phyloP scores from a whole-genome alignment of 352 stramenopile genomes.

The Globisporangium acanthophoron region DNA sequence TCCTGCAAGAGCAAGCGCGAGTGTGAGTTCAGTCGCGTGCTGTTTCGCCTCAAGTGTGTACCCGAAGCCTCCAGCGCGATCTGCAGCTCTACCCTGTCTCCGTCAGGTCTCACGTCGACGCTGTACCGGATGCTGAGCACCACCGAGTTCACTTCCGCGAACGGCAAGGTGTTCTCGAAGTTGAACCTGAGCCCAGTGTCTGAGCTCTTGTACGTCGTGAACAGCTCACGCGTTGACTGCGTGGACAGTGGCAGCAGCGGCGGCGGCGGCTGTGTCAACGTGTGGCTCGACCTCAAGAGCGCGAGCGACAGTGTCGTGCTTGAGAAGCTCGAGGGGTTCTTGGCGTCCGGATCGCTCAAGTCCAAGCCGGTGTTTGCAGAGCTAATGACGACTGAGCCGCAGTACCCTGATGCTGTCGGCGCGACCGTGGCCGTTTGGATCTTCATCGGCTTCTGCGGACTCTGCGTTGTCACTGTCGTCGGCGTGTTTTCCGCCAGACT shows the following conservation, averaged over 20 bases:
- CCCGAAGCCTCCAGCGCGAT: constrained; percentile 16
- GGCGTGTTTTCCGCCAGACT: constrained; percentile 31
- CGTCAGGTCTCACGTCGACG: constrained; percentile 31
- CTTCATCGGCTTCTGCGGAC: constrained; percentile 48
- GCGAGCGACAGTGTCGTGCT: constrained; percentile 21
- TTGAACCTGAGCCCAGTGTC: constrained; percentile 28
- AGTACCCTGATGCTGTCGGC: constrained; percentile 32
- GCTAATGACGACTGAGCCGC: constrained; percentile 27
- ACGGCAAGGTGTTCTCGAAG: constrained; percentile 30
- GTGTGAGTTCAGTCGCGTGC: constrained; percentile 47
- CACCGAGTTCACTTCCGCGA: constrained; percentile 25
- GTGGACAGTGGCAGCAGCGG: constrained; percentile 17
- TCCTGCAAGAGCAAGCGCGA: constrained; percentile 32
- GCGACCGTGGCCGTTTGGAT: constrained; percentile 54
- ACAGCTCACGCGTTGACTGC: constrained; percentile 30
- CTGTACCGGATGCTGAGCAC: constrained; percentile 52
- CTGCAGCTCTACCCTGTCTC: constrained; percentile 33
- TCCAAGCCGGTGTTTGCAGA: constrained; percentile 37
- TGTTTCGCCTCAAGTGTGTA: constrained; percentile 33
- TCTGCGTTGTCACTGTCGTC: constrained; percentile 21
- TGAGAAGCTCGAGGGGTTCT: constrained; percentile 49
- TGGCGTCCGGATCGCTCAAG: constrained; percentile 41
- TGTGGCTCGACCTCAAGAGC: constrained; percentile 41
- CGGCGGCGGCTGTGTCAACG: constrained; percentile 22
- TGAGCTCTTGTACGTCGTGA: constrained; percentile 51